Percentiles rank a stretch among this genome's conserved stretches.
phyloP scores from a whole-genome alignment of 768 basidiomycete species.

The Tricholoma bakamatsutake region DNA sequence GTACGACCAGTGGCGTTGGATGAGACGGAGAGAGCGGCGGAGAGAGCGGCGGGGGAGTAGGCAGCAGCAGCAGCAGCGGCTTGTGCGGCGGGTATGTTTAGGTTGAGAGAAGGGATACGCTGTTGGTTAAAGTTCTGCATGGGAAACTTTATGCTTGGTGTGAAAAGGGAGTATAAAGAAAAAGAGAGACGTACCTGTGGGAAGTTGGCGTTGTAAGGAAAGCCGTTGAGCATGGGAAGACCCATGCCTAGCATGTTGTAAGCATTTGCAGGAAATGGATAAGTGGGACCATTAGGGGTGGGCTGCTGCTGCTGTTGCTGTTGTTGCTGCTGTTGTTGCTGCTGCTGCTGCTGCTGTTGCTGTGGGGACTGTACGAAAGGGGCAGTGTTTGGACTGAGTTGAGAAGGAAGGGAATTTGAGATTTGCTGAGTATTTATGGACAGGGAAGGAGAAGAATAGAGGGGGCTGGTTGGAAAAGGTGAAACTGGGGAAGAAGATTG shows the following conservation, averaged over 20 bases:
- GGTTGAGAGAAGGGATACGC: slow-evolving; percentile 59
- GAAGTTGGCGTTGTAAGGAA: slow-evolving; percentile 66
- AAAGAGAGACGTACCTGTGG: slow-evolving; percentile 41
- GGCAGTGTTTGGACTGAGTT: slow-evolving; percentile 68
- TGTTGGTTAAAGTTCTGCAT: slow-evolving; percentile 45
- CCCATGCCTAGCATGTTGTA: slow-evolving; percentile 81
- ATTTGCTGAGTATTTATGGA: slow-evolving; percentile 59
- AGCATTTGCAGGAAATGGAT: slow-evolving; percentile 46
- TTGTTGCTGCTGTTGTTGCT: slow-evolving; percentile 36
- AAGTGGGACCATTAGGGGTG: slow-evolving; percentile 44
- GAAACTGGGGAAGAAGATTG: slow-evolving; percentile 51
- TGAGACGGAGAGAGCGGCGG: slow-evolving; percentile 64
- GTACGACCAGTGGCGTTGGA: slow-evolving; percentile 76
- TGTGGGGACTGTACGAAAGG: slow-evolving; percentile 34
- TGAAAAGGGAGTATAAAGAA: neutral
- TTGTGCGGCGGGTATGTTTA: slow-evolving; percentile 66
- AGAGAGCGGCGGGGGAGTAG: slow-evolving; percentile 76
- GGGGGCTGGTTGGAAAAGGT: slow-evolving; percentile 49
- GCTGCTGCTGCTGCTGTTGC: slow-evolving; percentile 30
- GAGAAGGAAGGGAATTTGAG: slow-evolving; percentile 42
- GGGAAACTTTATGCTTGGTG: slow-evolving; percentile 14
- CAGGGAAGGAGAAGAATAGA: slow-evolving; percentile 71
- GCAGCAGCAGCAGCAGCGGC: slow-evolving; percentile 40
- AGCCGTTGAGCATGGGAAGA: slow-evolving; percentile 67
- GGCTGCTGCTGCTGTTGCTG: slow-evolving; percentile 14